phyloP scores from a whole-genome alignment of 1,284 basidiomycete species.

The Irpex rosettiformis region DNA sequence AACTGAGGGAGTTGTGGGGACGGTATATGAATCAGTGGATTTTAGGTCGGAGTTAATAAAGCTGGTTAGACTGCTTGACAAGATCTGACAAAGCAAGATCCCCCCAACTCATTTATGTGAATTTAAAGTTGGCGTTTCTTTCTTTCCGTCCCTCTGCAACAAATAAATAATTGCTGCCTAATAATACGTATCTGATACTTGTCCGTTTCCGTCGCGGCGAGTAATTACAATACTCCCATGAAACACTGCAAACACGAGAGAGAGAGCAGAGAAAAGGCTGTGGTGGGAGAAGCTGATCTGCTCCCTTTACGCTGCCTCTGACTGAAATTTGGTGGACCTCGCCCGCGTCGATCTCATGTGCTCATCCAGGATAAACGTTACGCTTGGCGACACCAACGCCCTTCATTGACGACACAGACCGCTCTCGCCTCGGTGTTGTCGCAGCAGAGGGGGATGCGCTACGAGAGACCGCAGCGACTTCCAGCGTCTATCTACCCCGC shows the following conservation, averaged over 20 bases:
- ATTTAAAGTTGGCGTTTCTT: conserved; percentile 2
- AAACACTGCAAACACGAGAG: not conserved
- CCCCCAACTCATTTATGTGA: no score
- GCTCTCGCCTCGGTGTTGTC: not conserved
- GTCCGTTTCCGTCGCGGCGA: not conserved
- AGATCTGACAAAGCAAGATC: conserved; percentile 10
- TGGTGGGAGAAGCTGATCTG: not conserved
- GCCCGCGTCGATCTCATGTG: not conserved
- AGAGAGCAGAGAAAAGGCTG: not conserved
- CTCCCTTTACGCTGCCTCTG: not conserved
- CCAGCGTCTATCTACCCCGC: conserved; percentile 7
- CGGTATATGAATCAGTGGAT: conserved; percentile 11
- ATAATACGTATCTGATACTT: not conserved
- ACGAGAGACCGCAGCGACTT: not conserved
- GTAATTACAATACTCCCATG: not conserved
- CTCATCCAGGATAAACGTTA: not conserved
- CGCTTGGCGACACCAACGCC: not conserved
- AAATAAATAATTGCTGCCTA: no score
- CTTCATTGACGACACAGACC: not conserved
- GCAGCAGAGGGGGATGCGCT: not conserved
- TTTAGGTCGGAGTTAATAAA: conserved; percentile 10
- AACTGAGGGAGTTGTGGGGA: conserved; percentile 1
- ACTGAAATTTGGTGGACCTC: not conserved
- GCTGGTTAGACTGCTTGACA: not conserved
- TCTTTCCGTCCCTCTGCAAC: no score